Evolutionary conservation across 257 asterid genomes (phyloP).

Genomic region (Cynanchum wilfordii): DNA sequence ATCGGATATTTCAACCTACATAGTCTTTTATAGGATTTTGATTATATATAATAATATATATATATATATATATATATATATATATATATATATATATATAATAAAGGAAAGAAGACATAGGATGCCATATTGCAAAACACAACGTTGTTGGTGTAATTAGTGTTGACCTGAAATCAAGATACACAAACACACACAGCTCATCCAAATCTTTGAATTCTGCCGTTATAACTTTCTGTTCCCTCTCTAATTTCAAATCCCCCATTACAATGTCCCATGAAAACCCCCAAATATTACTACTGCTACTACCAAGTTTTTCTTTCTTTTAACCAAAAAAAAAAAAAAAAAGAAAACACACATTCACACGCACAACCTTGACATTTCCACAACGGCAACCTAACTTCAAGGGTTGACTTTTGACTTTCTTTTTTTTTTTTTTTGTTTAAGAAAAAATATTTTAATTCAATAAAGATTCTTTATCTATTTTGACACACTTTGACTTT

Average conservation of each 20-base stretch:
- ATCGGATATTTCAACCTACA: too few species aligned
- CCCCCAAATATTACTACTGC: too few species aligned
- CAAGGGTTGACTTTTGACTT: constrained; percentile 37
- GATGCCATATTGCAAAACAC: constrained; percentile 38
- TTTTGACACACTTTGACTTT: too few species aligned
- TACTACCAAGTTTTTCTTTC: too few species aligned
- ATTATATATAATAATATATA: too few species aligned
- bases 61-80: too few species aligned
- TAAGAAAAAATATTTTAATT: too few species aligned
- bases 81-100: too few species aligned
- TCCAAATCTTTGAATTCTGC: neutral
- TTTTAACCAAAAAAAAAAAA: too few species aligned
- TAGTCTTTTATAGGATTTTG: too few species aligned
- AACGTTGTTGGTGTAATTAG: constrained; percentile 34
- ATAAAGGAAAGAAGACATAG: constrained; percentile 20
- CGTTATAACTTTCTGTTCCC: constrained; percentile 18
- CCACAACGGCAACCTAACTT: constrained; percentile 32
- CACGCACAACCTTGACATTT: constrained; percentile 20
- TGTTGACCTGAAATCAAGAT: constrained; percentile 37
- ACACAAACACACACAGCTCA: constrained; percentile 1
- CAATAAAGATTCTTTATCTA: too few species aligned
- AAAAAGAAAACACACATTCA: neutral
- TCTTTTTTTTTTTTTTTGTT: too few species aligned
- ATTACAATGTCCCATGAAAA: neutral
- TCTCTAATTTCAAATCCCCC: neutral